Evolutionary conservation across 768 basidiomycete species (phyloP).

Genomic region (Mycena polygramma): DNA sequence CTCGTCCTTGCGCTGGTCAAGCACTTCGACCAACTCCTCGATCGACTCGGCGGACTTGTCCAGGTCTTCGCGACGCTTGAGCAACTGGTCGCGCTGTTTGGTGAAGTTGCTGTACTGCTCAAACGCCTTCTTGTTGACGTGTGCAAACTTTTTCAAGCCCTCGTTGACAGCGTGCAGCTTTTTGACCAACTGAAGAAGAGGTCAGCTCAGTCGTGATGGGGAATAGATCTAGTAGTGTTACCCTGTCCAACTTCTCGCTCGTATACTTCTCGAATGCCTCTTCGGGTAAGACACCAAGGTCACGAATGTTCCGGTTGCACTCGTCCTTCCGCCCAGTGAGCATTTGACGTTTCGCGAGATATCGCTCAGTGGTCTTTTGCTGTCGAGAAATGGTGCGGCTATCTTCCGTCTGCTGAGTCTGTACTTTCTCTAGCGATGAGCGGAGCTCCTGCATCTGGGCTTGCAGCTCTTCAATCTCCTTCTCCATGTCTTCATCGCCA

Average conservation of each 20-base stretch:
- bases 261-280: slow-evolving; percentile 98
- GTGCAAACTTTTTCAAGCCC: slow-evolving; percentile 93
- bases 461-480: slow-evolving; percentile 73
- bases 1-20: slow-evolving; percentile 98
- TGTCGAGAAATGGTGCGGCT: slow-evolving; percentile 88
- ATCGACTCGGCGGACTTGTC: slow-evolving; percentile 92
- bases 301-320: slow-evolving; percentile 94
- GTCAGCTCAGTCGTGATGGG: slow-evolving; percentile 10
- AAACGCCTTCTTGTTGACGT: slow-evolving; percentile 99
- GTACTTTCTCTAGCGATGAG: slow-evolving; percentile 75
- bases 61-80: slow-evolving; percentile 89
- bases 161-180: slow-evolving; percentile 95
- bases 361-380: slow-evolving; percentile 96
- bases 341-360: slow-evolving; percentile 93
- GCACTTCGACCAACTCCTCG: slow-evolving; percentile 90
- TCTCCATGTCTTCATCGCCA: slow-evolving; percentile 70
- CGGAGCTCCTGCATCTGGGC: slow-evolving; percentile 77
- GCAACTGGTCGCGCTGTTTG: slow-evolving; percentile 93
- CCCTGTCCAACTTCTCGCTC: slow-evolving; percentile 88
- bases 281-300: slow-evolving; percentile 95
- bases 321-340: slow-evolving; percentile 89
- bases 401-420: slow-evolving; percentile 89
- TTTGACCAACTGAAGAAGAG: slow-evolving; percentile 81
- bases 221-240: slow-evolving; percentile 51
- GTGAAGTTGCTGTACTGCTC: slow-evolving; percentile 99